These are phyloP conservation scores for Parasitella parasitica DNA, from an alignment of 371 early-diverging fungal genomes.

Conservation along the genomic window DNA sequence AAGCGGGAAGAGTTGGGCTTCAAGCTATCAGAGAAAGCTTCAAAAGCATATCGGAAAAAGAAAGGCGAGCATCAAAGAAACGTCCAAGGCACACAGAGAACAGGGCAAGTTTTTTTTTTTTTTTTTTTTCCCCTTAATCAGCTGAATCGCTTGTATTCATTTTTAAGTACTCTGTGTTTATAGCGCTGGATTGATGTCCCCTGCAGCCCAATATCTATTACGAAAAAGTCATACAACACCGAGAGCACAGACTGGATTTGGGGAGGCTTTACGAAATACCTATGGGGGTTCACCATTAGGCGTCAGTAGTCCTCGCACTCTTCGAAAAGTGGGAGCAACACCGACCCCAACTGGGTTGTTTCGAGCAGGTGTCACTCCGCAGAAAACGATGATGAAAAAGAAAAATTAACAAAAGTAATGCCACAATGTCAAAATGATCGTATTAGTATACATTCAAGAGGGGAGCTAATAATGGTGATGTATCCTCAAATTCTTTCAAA, in stretches of 20 bases:
- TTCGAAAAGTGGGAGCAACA: slow-evolving; percentile 25
- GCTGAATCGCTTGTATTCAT: neutral
- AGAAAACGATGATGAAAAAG: neutral
- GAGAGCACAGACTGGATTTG: slow-evolving; percentile 24
- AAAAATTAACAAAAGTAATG: neutral
- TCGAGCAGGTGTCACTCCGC: slow-evolving; percentile 41
- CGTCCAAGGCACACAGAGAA: slow-evolving; percentile 32
- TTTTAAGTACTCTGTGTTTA: neutral
- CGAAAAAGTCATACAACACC: slow-evolving; percentile 28
- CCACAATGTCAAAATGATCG: no score
- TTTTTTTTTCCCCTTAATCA: neutral
- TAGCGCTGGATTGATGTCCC: slow-evolving; percentile 43
- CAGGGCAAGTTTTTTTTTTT: slow-evolving; percentile 20
- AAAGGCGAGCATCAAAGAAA: slow-evolving; percentile 18
- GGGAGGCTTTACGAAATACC: slow-evolving; percentile 37
- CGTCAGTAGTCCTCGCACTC: neutral
- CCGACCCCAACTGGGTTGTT: slow-evolving; percentile 43
- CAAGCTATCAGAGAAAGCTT: slow-evolving; percentile 64
- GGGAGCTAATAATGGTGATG: no score
- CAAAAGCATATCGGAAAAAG: slow-evolving; percentile 52
- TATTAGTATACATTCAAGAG: no score
- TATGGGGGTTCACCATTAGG: slow-evolving; percentile 20
- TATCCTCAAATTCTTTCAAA: no score
- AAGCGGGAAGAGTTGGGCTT: slow-evolving; percentile 67
- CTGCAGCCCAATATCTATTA: slow-evolving; percentile 47